phyloP scores from a whole-genome alignment of 2,329 filamentous ascomycete genomes.

The Paracorniculantispora psalliotae region DNA sequence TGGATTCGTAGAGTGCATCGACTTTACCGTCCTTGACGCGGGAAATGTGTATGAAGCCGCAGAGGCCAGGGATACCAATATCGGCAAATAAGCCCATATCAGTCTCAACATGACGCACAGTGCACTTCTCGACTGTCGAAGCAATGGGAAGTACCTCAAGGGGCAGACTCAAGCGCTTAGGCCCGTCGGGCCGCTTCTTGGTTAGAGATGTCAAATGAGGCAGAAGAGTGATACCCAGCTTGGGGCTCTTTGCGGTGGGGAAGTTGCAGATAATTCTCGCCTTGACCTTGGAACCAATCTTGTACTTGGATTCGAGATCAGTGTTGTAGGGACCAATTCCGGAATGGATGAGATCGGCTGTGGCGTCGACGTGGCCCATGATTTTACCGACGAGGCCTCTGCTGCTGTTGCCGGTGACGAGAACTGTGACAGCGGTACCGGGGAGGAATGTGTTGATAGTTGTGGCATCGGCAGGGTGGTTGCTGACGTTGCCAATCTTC shows the following conservation, averaged over 20 bases:
- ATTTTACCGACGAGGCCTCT: slow-evolving; percentile 84
- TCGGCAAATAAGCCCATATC: slow-evolving; percentile 78
- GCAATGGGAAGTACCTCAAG: slow-evolving; percentile 63
- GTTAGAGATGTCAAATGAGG: slow-evolving; percentile 72
- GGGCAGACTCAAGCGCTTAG: slow-evolving; percentile 42
- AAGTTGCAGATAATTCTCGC: slow-evolving; percentile 86
- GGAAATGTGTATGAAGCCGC: slow-evolving; percentile 94
- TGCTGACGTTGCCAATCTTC: slow-evolving; percentile 62
- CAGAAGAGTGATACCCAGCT: slow-evolving; percentile 81
- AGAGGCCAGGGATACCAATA: slow-evolving; percentile 56
- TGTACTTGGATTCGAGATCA: slow-evolving; percentile 72
- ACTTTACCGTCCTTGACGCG: slow-evolving; percentile 85
- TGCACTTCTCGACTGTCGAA: slow-evolving; percentile 70
- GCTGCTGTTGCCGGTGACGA: slow-evolving; percentile 69
- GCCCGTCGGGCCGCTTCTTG: slow-evolving; percentile 34
- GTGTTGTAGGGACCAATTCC: slow-evolving; percentile 65
- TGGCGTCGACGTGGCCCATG: slow-evolving; percentile 86
- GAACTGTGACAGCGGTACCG: slow-evolving; percentile 80
- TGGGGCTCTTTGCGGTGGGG: slow-evolving; percentile 70
- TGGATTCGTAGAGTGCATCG: slow-evolving; percentile 70
- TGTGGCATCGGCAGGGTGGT: slow-evolving; percentile 68
- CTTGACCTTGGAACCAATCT: slow-evolving; percentile 77
- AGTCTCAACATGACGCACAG: slow-evolving; percentile 72
- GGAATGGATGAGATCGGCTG: slow-evolving; percentile 85
- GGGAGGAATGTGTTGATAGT: slow-evolving; percentile 88